Evolutionary conservation across 768 basidiomycete species (phyloP).

Genomic region (Xerocomus potaroensis): DNA sequence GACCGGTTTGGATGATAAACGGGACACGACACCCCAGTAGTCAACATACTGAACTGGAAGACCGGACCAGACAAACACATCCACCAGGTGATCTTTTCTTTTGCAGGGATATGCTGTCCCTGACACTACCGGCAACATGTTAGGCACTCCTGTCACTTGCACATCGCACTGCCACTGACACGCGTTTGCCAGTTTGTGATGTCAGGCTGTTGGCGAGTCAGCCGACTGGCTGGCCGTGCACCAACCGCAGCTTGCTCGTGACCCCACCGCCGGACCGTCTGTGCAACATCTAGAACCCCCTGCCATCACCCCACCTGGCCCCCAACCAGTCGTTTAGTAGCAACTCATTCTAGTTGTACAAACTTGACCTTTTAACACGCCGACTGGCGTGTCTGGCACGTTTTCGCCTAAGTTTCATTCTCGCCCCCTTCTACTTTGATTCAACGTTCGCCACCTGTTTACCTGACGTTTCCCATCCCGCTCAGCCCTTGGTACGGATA

Average conservation of each 20-base stretch:
- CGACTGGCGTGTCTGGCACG: constrained; percentile 30
- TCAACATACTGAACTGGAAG: too few species aligned
- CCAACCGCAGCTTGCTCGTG: constrained; percentile 8
- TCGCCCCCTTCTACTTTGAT: constrained; percentile 26
- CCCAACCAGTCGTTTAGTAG: constrained; percentile 8
- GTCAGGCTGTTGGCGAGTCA: constrained; percentile 19
- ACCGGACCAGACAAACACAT: too few species aligned
- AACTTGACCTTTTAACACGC: constrained; percentile 13
- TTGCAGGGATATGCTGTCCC: too few species aligned
- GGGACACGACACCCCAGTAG: too few species aligned
- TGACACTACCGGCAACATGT: too few species aligned
- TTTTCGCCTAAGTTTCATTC: constrained; percentile 28
- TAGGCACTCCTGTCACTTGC: not conserved
- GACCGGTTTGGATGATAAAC: not conserved
- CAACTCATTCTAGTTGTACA: constrained; percentile 5
- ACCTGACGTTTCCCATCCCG: constrained; percentile 36
- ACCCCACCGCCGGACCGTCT: constrained; percentile 5
- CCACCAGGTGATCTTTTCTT: too few species aligned
- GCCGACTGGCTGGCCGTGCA: constrained; percentile 1
- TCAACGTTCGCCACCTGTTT: constrained; percentile 33
- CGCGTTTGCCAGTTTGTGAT: constrained; percentile 21
- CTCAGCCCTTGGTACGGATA: constrained; percentile 21
- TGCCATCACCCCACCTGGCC: constrained; percentile 5
- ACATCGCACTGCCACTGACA: constrained; percentile 23
- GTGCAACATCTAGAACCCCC: constrained; percentile 10